Conservation (phyloP, 345 rosid species). For the Raphanus sativus region DNA sequence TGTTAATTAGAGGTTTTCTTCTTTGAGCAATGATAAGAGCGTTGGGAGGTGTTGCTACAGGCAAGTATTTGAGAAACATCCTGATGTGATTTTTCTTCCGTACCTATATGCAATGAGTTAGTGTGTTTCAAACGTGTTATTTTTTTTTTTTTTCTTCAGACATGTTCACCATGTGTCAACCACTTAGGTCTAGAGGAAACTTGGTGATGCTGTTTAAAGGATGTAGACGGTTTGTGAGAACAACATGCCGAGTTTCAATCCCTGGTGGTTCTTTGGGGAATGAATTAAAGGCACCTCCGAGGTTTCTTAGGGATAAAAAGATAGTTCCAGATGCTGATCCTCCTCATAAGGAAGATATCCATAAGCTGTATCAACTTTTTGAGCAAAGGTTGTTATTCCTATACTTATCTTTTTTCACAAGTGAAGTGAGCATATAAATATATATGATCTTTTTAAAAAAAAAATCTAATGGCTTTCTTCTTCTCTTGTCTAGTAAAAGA, state of each 20-base stretch:
- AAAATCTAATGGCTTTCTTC: background rate
- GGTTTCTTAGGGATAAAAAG: conserved; percentile 52
- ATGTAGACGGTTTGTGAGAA: conserved; percentile 47
- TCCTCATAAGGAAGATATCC: conserved; percentile 58
- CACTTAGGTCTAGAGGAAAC: conserved; percentile 29
- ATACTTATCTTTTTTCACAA: background rate
- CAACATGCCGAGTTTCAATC: conserved; percentile 52
- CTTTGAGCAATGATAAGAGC: background rate
- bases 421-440: background rate
- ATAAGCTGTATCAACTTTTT: conserved; percentile 57
- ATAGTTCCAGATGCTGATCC: conserved; percentile 81
- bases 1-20: background rate
- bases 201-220: conserved; percentile 31
- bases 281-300: conserved; percentile 38
- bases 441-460: background rate
- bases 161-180: conserved; percentile 32
- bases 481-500: conserved; percentile 49
- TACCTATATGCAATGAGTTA: background rate
- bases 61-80: background rate
- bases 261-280: conserved; percentile 47
- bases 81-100: background rate
- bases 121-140: background rate
- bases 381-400: conserved; percentile 51
- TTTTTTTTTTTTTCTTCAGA: conserved; percentile 9
- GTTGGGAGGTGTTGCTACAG: background rate